Evolutionary conservation across 208 protist species (phyloP).

Genomic region (Leishmania lainsoni): DNA sequence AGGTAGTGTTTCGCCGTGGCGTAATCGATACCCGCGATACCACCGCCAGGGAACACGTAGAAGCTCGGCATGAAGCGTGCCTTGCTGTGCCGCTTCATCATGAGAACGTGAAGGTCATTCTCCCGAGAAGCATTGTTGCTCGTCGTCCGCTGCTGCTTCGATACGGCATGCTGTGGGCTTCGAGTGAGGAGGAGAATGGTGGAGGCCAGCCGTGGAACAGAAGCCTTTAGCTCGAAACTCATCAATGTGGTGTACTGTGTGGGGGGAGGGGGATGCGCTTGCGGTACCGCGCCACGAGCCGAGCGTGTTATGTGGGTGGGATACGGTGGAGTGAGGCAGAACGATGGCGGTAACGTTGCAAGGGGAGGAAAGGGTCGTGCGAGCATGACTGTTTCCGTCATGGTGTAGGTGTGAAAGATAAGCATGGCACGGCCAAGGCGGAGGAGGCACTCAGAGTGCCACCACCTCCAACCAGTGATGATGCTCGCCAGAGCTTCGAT

Average conservation of each 20-base stretch:
- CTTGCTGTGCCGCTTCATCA: conserved; percentile 59
- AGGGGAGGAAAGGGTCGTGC: neutral
- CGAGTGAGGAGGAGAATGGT: conserved; percentile 47
- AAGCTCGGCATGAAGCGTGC: conserved; percentile 60
- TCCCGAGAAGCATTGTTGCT: neutral
- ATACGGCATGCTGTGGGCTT: neutral
- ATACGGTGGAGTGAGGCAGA: neutral
- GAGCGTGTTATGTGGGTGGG: neutral
- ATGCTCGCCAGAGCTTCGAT: neutral
- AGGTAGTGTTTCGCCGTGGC: conserved; percentile 12
- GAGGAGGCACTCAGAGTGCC: neutral
- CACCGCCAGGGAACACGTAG: conserved; percentile 67
- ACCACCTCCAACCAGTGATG: neutral
- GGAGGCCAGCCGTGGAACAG: conserved; percentile 41
- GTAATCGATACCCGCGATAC: conserved; percentile 44
- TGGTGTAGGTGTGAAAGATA: neutral
- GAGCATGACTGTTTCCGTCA: neutral
- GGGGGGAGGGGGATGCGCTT: neutral
- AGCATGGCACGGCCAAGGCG: neutral
- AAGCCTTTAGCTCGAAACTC: conserved; percentile 13
- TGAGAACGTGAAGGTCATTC: conserved; percentile 55
- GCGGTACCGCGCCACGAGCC: neutral
- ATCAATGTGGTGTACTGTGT: conserved; percentile 1
- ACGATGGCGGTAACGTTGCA: neutral
- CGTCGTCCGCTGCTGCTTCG: neutral